Evolutionary conservation across 352 stramenopile species (phyloP).

Genomic region (Phytophthora constricta): DNA sequence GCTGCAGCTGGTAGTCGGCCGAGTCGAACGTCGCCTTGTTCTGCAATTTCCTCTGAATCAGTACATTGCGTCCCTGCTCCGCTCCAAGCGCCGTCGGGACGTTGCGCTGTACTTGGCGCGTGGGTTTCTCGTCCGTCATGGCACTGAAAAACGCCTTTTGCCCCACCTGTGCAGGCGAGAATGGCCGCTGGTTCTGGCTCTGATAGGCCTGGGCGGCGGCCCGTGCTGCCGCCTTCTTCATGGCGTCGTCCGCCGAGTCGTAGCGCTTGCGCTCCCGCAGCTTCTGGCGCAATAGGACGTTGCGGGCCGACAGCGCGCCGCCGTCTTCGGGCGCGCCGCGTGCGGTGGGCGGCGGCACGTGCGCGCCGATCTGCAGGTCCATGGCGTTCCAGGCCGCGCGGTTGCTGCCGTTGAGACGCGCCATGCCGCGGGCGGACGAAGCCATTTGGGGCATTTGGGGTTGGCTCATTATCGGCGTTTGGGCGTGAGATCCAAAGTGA

Average conservation of each 20-base stretch:
- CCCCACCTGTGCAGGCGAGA: constrained; percentile 49
- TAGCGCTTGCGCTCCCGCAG: constrained; percentile 81
- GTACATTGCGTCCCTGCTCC: constrained; percentile 60
- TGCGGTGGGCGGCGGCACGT: constrained; percentile 23
- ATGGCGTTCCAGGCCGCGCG: constrained; percentile 53
- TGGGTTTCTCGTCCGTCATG: constrained; percentile 38
- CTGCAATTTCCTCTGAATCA: constrained; percentile 78
- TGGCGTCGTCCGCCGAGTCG: constrained; percentile 85
- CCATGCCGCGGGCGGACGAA: constrained; percentile 34
- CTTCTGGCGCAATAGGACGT: constrained; percentile 78
- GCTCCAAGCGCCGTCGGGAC: constrained; percentile 25
- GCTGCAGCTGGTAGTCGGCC: constrained; percentile 81
- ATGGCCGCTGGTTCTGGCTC: constrained; percentile 6
- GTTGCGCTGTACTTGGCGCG: constrained; percentile 30
- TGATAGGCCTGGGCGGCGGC: background rate
- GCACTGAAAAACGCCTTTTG: constrained; percentile 52
- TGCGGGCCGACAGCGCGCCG: constrained; percentile 74
- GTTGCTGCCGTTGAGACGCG: constrained; percentile 44
- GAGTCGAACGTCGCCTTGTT: constrained; percentile 80
- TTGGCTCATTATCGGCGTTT: background rate
- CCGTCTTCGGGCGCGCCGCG: constrained; percentile 28
- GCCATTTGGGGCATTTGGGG: constrained; percentile 25
- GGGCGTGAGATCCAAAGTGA: too few relatives aligned
- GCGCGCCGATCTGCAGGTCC: constrained; percentile 50
- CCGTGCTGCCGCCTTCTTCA: constrained; percentile 51